Conservation (phyloP, 2,329 filamentous ascomycete species). For the Stagonosporopsis chrysanthemi region DNA sequence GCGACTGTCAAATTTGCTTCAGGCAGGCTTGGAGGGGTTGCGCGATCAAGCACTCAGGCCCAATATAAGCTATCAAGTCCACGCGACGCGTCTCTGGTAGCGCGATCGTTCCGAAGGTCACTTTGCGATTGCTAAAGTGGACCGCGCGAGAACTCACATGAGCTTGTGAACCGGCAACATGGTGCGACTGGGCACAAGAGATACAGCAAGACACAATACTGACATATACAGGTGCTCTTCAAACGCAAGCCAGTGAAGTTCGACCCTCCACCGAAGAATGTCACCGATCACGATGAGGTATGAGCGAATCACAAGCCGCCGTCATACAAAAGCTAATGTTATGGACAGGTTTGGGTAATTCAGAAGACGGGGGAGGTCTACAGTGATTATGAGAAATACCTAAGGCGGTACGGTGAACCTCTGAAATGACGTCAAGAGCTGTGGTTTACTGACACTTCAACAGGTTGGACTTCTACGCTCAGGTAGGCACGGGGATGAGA, state of each 20-base stretch:
- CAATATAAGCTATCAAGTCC: slow-evolving; percentile 1
- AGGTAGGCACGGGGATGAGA: slow-evolving; percentile 62
- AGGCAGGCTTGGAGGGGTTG: slow-evolving; percentile 21
- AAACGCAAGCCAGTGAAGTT: slow-evolving; percentile 95
- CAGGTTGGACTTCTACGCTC: slow-evolving; percentile 92
- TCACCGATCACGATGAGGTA: slow-evolving; percentile 87
- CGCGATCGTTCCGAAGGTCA: slow-evolving; percentile 38
- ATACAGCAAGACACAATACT: slow-evolving; percentile 14
- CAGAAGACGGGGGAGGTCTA: slow-evolving; percentile 91
- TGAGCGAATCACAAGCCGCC: slow-evolving; percentile 35
- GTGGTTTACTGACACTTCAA: slow-evolving; percentile 27
- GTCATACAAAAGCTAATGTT: slow-evolving; percentile 33
- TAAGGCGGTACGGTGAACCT: slow-evolving; percentile 70
- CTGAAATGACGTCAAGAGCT: slow-evolving; percentile 30
- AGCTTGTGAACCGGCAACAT: slow-evolving; percentile 39
- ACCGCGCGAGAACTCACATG: slow-evolving; percentile 41
- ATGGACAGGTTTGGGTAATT: slow-evolving; percentile 84
- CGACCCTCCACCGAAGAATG: slow-evolving; percentile 72
- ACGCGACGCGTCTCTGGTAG: slow-evolving; percentile 24
- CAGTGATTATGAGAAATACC: slow-evolving; percentile 83
- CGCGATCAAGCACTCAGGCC: slow-evolving; percentile 11
- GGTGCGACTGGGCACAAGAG: slow-evolving; percentile 30
- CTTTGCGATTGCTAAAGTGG: slow-evolving; percentile 35
- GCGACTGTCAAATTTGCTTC: slow-evolving; percentile 23
- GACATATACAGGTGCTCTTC: slow-evolving; percentile 77